Conservation (phyloP, 2,329 filamentous ascomycete species). For the Blumeria graminis region DNA sequence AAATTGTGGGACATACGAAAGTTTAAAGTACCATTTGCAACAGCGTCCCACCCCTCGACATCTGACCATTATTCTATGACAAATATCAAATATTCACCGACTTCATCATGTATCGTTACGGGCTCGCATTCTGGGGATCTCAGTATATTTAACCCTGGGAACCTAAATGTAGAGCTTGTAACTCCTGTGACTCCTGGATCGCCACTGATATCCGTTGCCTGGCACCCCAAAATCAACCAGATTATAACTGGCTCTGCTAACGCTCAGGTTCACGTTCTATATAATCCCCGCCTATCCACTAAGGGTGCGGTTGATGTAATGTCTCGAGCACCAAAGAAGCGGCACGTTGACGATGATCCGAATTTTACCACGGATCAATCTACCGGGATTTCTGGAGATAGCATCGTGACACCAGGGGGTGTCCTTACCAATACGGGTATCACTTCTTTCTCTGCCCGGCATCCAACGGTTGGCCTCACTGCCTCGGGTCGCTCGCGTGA, state of each 20-base stretch:
- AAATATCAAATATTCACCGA: constrained; percentile 77
- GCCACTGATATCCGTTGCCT: constrained; percentile 61
- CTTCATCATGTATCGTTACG: constrained; percentile 62
- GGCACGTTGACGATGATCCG: constrained; percentile 85
- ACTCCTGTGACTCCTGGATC: constrained; percentile 74
- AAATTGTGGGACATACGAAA: constrained; percentile 96
- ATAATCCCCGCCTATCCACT: constrained; percentile 60
- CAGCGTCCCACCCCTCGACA: constrained; percentile 54
- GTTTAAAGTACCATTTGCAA: constrained; percentile 73
- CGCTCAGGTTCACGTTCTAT: constrained; percentile 70
- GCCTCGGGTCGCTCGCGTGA: constrained; percentile 56
- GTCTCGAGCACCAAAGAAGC: constrained; percentile 79
- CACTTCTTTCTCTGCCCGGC: constrained; percentile 28
- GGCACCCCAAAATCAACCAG: constrained; percentile 90
- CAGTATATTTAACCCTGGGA: constrained; percentile 83
- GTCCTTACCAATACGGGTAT: constrained; percentile 25
- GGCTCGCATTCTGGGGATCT: constrained; percentile 70
- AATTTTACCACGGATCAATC: constrained; percentile 65
- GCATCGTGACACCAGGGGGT: constrained; percentile 47
- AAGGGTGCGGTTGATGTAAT: constrained; percentile 74
- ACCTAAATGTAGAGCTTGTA: constrained; percentile 59
- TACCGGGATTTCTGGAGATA: constrained; percentile 60
- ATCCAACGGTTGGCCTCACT: constrained; percentile 50
- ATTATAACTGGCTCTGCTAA: constrained; percentile 88
- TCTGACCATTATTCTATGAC: constrained; percentile 62